Conservation (phyloP, 2,329 filamentous ascomycete genomes). For the Sphaerulina musiva region DNA sequence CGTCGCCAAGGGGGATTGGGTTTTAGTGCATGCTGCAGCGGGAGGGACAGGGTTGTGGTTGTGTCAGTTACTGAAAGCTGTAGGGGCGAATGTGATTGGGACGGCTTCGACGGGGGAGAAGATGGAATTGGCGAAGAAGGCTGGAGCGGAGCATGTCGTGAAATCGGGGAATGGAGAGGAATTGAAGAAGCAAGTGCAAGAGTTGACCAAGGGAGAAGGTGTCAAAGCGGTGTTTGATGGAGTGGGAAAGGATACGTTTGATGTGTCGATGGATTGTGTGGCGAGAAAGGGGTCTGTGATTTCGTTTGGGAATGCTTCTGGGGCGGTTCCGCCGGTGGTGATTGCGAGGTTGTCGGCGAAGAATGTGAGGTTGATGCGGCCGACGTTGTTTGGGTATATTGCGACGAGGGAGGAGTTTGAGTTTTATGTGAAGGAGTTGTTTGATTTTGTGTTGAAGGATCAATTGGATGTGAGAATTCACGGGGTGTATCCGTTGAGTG, state of each 20-base stretch:
- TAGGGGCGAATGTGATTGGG: slow-evolving; percentile 73
- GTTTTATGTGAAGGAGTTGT: slow-evolving; percentile 64
- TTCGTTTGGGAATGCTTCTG: slow-evolving; percentile 75
- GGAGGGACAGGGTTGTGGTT: slow-evolving; percentile 74
- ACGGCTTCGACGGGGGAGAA: slow-evolving; percentile 71
- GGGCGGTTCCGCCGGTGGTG: slow-evolving; percentile 64
- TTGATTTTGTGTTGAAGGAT: slow-evolving; percentile 61
- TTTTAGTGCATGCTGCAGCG: slow-evolving; percentile 77
- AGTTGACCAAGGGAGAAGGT: slow-evolving; percentile 66
- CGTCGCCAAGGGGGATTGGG: slow-evolving; percentile 70
- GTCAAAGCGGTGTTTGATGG: slow-evolving; percentile 77
- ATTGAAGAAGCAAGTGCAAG: slow-evolving; percentile 53
- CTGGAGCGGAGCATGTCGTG: slow-evolving; percentile 66
- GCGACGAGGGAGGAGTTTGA: slow-evolving; percentile 63
- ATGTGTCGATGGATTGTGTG: slow-evolving; percentile 65
- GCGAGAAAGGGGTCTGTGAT: slow-evolving; percentile 71
- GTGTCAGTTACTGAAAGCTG: slow-evolving; percentile 62
- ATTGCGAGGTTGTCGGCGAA: slow-evolving; percentile 61
- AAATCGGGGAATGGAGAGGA: slow-evolving; percentile 56
- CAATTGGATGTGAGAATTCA: slow-evolving; percentile 69
- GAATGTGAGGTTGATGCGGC: slow-evolving; percentile 70
- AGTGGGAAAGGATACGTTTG: slow-evolving; percentile 79
- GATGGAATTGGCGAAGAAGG: slow-evolving; percentile 58
- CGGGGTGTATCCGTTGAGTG: slow-evolving; percentile 67
- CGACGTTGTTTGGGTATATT: slow-evolving; percentile 65